Conservation (phyloP, 306 rosid species). For the Elaeagnus macrophylla region DNA sequence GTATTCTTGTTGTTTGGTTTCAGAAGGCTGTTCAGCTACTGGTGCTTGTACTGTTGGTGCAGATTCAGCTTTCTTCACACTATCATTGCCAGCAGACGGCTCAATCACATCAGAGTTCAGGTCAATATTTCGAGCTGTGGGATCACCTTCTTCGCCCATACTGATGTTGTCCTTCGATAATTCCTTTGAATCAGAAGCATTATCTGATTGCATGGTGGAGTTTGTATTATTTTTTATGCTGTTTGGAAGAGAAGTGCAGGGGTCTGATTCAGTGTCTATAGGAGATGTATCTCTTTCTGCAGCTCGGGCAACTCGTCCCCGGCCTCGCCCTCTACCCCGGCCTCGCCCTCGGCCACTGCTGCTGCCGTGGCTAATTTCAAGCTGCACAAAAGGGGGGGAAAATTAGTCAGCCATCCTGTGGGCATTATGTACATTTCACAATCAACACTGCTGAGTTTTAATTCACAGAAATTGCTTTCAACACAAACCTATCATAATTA, state of each 20-base stretch:
- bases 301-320: conserved; percentile 59
- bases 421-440: too few species aligned
- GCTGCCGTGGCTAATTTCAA: conserved; percentile 54
- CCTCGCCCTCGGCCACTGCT: conserved; percentile 81
- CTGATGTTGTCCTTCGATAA: conserved; percentile 30
- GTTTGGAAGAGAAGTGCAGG: conserved; percentile 49
- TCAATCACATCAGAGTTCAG: conserved; percentile 35
- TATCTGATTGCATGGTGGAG: conserved; percentile 29
- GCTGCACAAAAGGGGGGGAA: conserved; percentile 30
- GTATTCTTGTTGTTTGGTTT: conserved; percentile 58
- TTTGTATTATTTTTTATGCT: conserved; percentile 32
- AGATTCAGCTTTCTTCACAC: conserved; percentile 17
- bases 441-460: too few species aligned
- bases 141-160: conserved; percentile 29
- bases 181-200: conserved; percentile 37
- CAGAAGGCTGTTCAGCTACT: conserved; percentile 37
- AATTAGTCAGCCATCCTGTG: background rate
- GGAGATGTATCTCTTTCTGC: conserved; percentile 51
- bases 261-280: conserved; percentile 56
- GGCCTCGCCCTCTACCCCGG: conserved; percentile 90
- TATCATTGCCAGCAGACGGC: conserved; percentile 28
- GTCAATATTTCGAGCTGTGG: conserved; percentile 41
- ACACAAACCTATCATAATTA: too few species aligned
- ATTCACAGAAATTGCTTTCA: too few species aligned
- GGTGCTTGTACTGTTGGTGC: background rate